Conservation (phyloP, 345 rosid genomes). For the Garcia nutans region DNA sequence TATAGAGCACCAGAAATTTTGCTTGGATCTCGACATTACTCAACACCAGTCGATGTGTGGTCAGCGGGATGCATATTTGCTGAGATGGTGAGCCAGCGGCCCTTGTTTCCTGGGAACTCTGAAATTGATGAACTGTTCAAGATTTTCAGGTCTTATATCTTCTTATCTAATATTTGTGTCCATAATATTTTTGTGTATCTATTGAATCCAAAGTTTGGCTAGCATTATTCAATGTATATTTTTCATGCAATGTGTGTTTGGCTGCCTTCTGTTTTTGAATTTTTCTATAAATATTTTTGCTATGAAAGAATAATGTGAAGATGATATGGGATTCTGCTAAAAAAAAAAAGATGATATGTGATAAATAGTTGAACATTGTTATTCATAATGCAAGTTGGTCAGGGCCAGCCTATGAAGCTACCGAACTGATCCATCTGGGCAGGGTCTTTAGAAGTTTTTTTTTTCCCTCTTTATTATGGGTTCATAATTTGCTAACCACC, state of each 20-base stretch:
- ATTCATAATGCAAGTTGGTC: background rate
- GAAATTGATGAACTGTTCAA: slow-evolving; percentile 95
- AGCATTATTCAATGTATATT: background rate
- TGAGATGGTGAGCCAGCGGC: slow-evolving; percentile 95
- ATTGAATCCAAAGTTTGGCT: background rate
- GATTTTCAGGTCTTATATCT: slow-evolving; percentile 73
- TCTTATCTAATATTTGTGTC: background rate
- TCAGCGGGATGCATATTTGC: slow-evolving; percentile 99
- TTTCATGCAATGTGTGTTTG: background rate
- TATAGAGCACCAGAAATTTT: slow-evolving; percentile 98
- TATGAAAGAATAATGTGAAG: background rate
- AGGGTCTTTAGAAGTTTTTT: background rate
- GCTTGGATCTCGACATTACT: slow-evolving; percentile 94
- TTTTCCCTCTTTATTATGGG: background rate
- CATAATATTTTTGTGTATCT: background rate
- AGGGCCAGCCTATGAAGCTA: background rate
- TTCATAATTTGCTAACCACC: background rate
- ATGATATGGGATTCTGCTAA: background rate
- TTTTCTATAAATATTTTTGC: background rate
- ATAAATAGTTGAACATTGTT: background rate
- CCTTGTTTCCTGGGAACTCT: slow-evolving; percentile 96
- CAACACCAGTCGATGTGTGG: slow-evolving; percentile 98
- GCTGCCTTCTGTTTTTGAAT: background rate
- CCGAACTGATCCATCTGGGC: no score
- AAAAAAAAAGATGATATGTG: background rate